These are phyloP conservation scores for Huiozyma naganishii DNA, from an alignment of 805 yeast species.

Conservation along the genomic window DNA sequence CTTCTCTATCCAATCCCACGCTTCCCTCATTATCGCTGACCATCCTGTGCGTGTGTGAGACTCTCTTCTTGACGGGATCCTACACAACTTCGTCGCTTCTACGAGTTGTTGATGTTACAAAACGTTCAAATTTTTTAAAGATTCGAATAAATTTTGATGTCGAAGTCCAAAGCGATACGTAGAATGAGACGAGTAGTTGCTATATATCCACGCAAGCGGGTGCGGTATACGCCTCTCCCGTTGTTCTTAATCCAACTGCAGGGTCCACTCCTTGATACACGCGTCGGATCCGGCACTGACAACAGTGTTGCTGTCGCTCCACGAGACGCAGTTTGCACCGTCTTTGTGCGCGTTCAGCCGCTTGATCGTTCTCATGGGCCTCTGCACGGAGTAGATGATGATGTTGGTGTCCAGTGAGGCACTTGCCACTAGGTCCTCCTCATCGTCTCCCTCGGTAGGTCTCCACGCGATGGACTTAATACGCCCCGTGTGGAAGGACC, in stretches of 20 bases:
- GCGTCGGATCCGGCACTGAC: constrained; percentile 77
- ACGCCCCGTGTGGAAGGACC: constrained; percentile 90
- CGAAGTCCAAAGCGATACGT: background rate
- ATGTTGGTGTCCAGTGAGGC: constrained; percentile 80
- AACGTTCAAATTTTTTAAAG: too few relatives aligned
- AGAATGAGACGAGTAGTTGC: background rate
- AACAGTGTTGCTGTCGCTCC: constrained; percentile 45
- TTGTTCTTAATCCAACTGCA: constrained; percentile 1
- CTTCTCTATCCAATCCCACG: background rate
- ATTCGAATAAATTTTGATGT: too few relatives aligned
- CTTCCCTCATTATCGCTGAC: background rate
- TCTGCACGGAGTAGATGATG: constrained; percentile 65
- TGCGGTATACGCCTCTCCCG: background rate
- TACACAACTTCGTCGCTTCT: background rate
- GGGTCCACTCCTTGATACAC: constrained; percentile 61
- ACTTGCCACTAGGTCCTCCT: constrained; percentile 61
- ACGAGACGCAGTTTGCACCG: constrained; percentile 67
- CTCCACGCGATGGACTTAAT: constrained; percentile 73
- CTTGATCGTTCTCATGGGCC: constrained; percentile 70
- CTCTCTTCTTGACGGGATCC: too few relatives aligned
- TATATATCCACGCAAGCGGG: background rate
- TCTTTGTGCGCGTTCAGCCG: constrained; percentile 74
- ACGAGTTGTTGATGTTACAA: background rate
- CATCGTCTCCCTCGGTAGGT: constrained; percentile 39
- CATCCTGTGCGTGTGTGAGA: background rate